Base-by-base conservation (phyloP, 2,329 filamentous ascomycete genomes). In the Corinectria fuckeliana region DNA sequence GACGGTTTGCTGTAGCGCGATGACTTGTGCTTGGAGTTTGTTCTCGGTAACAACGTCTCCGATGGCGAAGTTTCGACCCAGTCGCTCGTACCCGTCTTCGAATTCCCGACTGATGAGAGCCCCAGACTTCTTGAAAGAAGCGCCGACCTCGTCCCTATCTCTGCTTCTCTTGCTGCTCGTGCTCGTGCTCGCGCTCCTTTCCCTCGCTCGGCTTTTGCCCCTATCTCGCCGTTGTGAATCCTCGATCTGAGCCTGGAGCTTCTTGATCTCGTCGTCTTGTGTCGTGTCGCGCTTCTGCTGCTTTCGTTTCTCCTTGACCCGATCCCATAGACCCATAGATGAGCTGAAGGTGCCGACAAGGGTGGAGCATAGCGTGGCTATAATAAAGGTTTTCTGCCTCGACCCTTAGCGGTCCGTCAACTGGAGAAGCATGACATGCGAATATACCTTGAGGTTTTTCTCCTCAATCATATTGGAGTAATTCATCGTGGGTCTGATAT, bases 301-400 rank as follows among this genome's bases (percentile, higher is more conserved):
- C 30, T 69, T 67, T 16, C 67, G 65, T 20, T 50, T 61, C 36
- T 69, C 60, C 10, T 70, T 70, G 48, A 70, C 60, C 5, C 66
- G 64, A 30, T 70, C 68, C 56, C 63, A 70, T 2, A 70, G 67
- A n/a, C 67, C 68, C 45, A 70, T 69, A 0, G 68, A 70, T 3
- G 68, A 70, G 9, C 65, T 70, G 36, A 70, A 70, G 3, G 68
- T 70, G 23, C 68, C 68, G 38, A 69, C 67, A 5, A 70, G 62
- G 7, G 68, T 70, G 7, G 65, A 69, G 32, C 68, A 70, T 42
- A 70, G 34, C 1, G 64, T 66, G 3, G 67, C 67, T 28, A 69
- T 67, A n/a, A 69, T 69, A 41, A 67, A 69, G 18, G 67, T 68
- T 68, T 69, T 69, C 68, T 66, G 34, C 13, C 4, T 20, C 20